phyloP scores from a whole-genome alignment of 1,284 basidiomycete genomes.

The Phellinidium pouzarii region DNA sequence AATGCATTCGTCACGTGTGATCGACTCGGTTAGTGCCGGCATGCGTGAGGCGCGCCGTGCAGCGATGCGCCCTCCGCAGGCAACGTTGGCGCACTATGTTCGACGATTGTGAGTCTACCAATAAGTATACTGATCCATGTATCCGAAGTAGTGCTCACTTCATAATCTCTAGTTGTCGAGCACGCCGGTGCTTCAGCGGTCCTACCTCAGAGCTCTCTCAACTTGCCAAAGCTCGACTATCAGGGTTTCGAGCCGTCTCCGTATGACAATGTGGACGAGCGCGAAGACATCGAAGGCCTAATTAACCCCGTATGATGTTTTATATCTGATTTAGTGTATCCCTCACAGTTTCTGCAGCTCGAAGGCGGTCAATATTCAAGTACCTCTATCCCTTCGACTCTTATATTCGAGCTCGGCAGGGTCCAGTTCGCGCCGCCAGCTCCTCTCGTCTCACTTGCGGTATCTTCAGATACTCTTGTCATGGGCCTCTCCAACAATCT shows the following conservation, averaged over 20 bases:
- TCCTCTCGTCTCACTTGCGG: conserved; percentile 69
- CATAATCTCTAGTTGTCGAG: conserved; percentile 62
- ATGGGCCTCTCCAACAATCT: conserved; percentile 77
- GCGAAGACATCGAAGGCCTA: conserved; percentile 34
- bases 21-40: neutral
- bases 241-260: conserved; percentile 81
- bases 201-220: conserved; percentile 32
- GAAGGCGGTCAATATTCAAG: conserved; percentile 34
- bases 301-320: conserved; percentile 33
- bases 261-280: conserved; percentile 43
- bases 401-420: conserved; percentile 78
- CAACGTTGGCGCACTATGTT: neutral
- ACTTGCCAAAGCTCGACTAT: conserved; percentile 60
- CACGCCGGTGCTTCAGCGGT: conserved; percentile 52
- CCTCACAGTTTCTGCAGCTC: conserved; percentile 19
- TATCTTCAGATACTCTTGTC: conserved; percentile 80
- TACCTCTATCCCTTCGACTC: conserved; percentile 35
- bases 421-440: conserved; percentile 88
- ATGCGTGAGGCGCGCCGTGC: neutral
- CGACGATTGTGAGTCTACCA: conserved; percentile 5
- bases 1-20: too few species aligned
- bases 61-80: neutral
- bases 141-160: conserved; percentile 3
- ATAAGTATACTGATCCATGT: neutral
- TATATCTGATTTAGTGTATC: neutral